A percentile compares a stretch with the other conserved stretches of the same genome.
Evolutionary conservation across 2,329 filamentous ascomycete genomes (phyloP).

Genomic region (Cryphonectria radicalis): DNA sequence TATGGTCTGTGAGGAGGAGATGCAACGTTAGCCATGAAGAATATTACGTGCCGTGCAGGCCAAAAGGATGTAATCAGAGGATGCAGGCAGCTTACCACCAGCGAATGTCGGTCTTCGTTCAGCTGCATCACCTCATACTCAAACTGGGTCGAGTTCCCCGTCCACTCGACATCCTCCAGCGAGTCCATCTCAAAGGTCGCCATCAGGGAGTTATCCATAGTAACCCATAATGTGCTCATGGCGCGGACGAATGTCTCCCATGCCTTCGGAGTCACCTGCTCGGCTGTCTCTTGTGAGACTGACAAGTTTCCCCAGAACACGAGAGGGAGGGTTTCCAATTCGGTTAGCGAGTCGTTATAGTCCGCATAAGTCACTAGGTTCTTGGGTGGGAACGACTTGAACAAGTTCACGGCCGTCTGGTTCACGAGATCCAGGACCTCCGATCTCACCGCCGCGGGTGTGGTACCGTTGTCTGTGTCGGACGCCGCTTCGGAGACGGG

Average conservation of each 20-base stretch:
- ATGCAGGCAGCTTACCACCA: slow-evolving; percentile 28
- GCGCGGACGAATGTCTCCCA: background rate
- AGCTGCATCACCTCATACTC: slow-evolving; percentile 18
- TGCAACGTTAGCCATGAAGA: background rate
- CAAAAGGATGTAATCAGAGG: background rate
- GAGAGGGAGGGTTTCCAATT: background rate
- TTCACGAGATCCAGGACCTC: background rate
- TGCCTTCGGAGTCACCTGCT: no score
- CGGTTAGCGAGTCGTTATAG: background rate
- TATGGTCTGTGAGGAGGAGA: slow-evolving; percentile 26
- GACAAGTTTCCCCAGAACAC: background rate
- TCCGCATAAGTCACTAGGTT: background rate
- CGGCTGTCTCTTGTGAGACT: background rate
- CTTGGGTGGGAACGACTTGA: background rate
- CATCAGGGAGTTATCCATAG: slow-evolving; percentile 32
- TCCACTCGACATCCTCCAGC: slow-evolving; percentile 18
- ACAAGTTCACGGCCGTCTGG: background rate
- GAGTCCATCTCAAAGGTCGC: slow-evolving; percentile 33
- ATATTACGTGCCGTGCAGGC: background rate
- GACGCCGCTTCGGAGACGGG: background rate
- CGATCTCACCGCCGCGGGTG: background rate
- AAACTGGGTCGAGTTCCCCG: slow-evolving; percentile 15
- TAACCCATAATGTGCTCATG: slow-evolving; percentile 2
- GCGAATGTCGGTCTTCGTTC: slow-evolving; percentile 22
- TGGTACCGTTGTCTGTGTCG: background rate